Conservation (phyloP, 495 filamentous ascomycete species). For the Penicillium argentinense region DNA sequence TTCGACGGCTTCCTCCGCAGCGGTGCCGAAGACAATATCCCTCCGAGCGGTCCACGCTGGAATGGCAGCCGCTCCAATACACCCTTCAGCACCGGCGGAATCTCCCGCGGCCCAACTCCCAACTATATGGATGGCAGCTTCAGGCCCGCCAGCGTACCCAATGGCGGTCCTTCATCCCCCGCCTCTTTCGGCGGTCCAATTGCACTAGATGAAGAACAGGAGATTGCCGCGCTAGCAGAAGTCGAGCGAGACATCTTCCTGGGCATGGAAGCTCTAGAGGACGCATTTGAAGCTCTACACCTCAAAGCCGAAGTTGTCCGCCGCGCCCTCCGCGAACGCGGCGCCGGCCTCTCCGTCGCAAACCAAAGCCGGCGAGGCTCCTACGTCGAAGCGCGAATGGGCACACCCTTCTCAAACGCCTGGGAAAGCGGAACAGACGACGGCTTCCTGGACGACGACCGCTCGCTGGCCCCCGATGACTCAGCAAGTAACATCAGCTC, state of each 20-base stretch:
- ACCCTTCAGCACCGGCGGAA: constrained; percentile 41
- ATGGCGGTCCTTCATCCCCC: constrained; percentile 30
- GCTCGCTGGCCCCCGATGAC: constrained; percentile 70
- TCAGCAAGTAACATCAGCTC: constrained; percentile 86
- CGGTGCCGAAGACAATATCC: constrained; percentile 69
- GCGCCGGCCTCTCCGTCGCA: constrained; percentile 74
- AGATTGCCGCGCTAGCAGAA: constrained; percentile 84
- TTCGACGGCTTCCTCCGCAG: constrained; percentile 98
- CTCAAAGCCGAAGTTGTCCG: constrained; percentile 80
- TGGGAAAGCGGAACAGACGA: constrained; percentile 60
- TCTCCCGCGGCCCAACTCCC: constrained; percentile 41
- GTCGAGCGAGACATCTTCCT: constrained; percentile 91
- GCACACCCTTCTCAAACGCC: constrained; percentile 55
- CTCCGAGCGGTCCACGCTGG: constrained; percentile 22
- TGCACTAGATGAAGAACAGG: constrained; percentile 89
- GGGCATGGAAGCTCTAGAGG: constrained; percentile 91
- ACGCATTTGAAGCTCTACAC: constrained; percentile 92
- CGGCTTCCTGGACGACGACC: constrained; percentile 56
- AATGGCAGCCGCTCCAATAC: constrained; percentile 45
- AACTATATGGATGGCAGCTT: constrained; percentile 36
- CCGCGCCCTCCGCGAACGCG: constrained; percentile 72
- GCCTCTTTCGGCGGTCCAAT: constrained; percentile 64
- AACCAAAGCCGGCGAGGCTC: constrained; percentile 67
- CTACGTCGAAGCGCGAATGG: constrained; percentile 51
- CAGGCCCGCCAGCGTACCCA: constrained; percentile 41